Evolutionary conservation across 257 asterid genomes (phyloP).

Genomic region (Solanum piurae): DNA sequence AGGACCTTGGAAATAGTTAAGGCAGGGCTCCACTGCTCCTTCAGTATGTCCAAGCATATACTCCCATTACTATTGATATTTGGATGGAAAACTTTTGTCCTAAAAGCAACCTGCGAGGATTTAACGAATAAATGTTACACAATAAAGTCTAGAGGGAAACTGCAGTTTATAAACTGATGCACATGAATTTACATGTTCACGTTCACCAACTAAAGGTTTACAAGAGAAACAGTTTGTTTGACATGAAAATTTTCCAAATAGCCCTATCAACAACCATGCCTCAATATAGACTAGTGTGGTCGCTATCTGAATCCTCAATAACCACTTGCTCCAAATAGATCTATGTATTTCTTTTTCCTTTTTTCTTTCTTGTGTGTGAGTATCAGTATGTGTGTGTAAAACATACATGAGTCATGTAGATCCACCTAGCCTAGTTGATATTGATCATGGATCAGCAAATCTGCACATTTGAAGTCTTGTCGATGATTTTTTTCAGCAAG

Average conservation of each 20-base stretch:
- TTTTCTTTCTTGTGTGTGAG: neutral
- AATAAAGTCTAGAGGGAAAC: neutral
- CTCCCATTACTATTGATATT: conserved; percentile 6
- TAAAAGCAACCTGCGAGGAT: conserved; percentile 5
- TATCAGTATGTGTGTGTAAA: neutral
- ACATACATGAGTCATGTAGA: neutral
- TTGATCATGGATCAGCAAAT: neutral
- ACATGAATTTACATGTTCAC: neutral
- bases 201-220: neutral
- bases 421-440: neutral
- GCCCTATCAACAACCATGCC: neutral
- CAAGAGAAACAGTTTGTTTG: neutral
- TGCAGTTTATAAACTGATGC: neutral
- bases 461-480: neutral
- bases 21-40: conserved; percentile 11
- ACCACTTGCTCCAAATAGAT: neutral
- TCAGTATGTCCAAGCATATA: conserved; percentile 4
- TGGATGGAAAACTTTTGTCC: conserved; percentile 8
- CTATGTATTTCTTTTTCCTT: neutral
- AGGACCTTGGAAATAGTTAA: conserved; percentile 2
- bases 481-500: neutral
- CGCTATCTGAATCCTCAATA: neutral
- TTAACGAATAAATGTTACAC: neutral
- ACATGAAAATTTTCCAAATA: neutral
- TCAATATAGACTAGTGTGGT: neutral